phyloP scores from a whole-genome alignment of 2,329 filamentous ascomycete species.

The Xylariales sp. region DNA sequence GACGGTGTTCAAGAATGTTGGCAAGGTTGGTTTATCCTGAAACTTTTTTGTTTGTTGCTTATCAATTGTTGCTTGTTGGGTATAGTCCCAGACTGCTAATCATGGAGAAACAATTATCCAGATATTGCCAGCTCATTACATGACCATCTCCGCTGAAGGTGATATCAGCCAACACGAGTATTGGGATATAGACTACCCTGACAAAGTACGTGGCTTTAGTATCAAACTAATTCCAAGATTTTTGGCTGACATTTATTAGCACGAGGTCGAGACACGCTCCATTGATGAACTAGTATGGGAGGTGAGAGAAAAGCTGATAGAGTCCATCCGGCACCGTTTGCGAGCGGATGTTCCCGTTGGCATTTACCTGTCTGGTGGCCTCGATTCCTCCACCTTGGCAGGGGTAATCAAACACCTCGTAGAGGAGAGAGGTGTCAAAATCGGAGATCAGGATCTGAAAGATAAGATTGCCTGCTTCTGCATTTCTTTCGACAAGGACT shows the following conservation, averaged over 20 bases:
- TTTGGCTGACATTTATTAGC: slow-evolving; percentile 11
- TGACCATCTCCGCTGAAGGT: slow-evolving; percentile 33
- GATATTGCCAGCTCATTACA: slow-evolving; percentile 28
- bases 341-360: slow-evolving; percentile 54
- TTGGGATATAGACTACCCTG: slow-evolving; percentile 47
- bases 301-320: slow-evolving; percentile 44
- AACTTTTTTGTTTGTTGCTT: not conserved
- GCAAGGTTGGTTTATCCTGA: slow-evolving; percentile 8
- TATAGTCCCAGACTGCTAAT: too few species aligned
- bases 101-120: slow-evolving; percentile 11
- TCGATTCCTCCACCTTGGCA: slow-evolving; percentile 53
- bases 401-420: slow-evolving; percentile 51
- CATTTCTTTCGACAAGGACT: slow-evolving; percentile 45
- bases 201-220: slow-evolving; percentile 36
- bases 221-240: too few species aligned
- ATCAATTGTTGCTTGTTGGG: too few species aligned
- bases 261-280: slow-evolving; percentile 33
- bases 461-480: slow-evolving; percentile 36
- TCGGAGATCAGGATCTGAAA: slow-evolving; percentile 36
- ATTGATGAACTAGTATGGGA: slow-evolving; percentile 46
- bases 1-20: slow-evolving; percentile 46
- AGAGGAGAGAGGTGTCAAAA: slow-evolving; percentile 36
- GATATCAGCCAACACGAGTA: slow-evolving; percentile 26
- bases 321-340: slow-evolving; percentile 47
- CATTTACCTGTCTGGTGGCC: slow-evolving; percentile 52